Evolutionary conservation across 2,329 filamentous ascomycete species (phyloP), one percentile per base, ranked within the genome.

Genomic region (Helminthosporium solani): DNA sequence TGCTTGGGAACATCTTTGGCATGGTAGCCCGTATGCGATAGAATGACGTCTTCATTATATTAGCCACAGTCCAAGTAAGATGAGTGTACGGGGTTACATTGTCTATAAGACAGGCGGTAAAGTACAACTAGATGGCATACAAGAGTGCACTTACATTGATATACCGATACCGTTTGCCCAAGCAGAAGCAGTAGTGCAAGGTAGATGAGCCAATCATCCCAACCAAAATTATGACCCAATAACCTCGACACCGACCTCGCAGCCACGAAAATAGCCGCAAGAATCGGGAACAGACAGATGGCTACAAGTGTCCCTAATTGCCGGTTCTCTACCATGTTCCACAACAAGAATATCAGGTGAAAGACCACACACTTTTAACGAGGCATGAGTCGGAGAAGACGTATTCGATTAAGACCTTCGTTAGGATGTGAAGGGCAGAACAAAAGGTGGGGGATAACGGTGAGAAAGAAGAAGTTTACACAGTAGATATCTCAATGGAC

Each of bases 11-110:
- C 23, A 45, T 70, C 67, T 28, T 47, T 58, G 15, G 54, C 42
- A 43, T 66, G 66, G 33, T 63, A 69, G 25, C 67, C 67, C 11
- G 65, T 67, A 36, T 63, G 58, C 31, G 58, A 65, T 8, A 64
- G 34, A n/a, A 66, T 33, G 8, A 68, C 53, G 40, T 59, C 63
- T 67, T 21, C 8, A 9, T 3, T 12, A n/a, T n/a, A n/a, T 46
- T 35, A 48, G 46, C 40, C 18, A 12, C n/a, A 31, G 18, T 15
- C 4, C 5, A 14, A 20, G 11, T 14, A 33, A 12, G 5, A 28
- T 35, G 12, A n/a, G n/a, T n/a, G n/a, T n/a, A n/a, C n/a, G n/a
- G n/a, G n/a, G n/a, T n/a, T n/a, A n/a, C n/a, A n/a, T n/a, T n/a
- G n/a, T n/a, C n/a, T n/a, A n/a, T n/a, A n/a, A n/a, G n/a, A n/a